phyloP scores from a whole-genome alignment of 441 rosid species.

The Populus hybrid region DNA sequence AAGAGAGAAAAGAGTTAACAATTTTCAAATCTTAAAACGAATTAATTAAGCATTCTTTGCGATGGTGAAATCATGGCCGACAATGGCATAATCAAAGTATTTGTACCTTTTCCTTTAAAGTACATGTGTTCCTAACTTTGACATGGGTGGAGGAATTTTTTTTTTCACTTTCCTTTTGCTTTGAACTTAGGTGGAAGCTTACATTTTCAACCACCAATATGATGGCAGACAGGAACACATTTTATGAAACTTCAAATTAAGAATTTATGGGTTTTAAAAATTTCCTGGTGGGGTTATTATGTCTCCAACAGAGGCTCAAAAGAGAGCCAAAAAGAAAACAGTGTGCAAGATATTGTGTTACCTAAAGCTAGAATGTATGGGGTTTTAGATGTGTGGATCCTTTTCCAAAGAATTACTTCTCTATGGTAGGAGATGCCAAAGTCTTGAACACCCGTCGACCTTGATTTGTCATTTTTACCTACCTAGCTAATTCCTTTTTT shows the following conservation, averaged over 20 bases:
- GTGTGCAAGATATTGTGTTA: no score
- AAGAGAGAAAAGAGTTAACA: no score
- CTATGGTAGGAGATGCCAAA: conserved; percentile 18
- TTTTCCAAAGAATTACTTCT: conserved; percentile 34
- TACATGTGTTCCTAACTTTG: conserved; percentile 52
- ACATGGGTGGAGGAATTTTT: conserved; percentile 43
- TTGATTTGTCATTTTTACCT: background rate
- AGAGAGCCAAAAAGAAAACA: no score
- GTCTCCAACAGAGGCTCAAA: conserved; percentile 27
- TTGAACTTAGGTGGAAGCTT: conserved; percentile 40
- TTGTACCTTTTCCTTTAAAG: conserved; percentile 42
- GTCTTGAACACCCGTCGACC: conserved; percentile 11
- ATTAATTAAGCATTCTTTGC: no score
- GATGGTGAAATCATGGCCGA: conserved; percentile 56
- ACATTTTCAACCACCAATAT: conserved; percentile 44
- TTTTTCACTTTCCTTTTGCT: conserved; percentile 17
- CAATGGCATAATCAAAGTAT: conserved; percentile 46
- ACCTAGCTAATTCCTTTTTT: conserved; percentile 9
- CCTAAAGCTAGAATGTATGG: conserved; percentile 23
- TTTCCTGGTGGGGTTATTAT: conserved; percentile 36
- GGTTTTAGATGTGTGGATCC: conserved; percentile 31
- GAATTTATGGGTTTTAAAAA: background rate
- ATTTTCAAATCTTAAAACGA: no score
- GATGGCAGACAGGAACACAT: conserved; percentile 59
- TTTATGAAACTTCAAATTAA: conserved; percentile 37